Base-by-base conservation (phyloP, 75 land plant genomes). In the Cupressus sempervirens region DNA sequence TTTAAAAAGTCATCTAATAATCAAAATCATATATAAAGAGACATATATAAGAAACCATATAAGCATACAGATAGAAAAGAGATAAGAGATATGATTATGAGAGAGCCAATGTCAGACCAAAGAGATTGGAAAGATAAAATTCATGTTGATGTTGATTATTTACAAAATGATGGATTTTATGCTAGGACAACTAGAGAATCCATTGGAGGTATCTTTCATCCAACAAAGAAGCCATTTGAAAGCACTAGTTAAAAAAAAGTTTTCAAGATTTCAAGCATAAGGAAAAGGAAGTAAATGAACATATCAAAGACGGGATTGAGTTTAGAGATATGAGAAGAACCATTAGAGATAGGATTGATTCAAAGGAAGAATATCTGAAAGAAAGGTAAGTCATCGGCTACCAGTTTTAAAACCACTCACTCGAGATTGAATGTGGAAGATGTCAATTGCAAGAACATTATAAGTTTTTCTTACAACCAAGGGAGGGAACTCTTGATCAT, bases 281-380 rank as follows among this genome's bases (percentile, higher is more conserved):
- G 74, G 74, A 32, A 72, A 72, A 72, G 11, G 32, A 72, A 32
- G 35, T 16, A 72, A 12, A 72, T 72, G 15, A 72, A 30, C 74
- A 14, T 35, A 29, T 72, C n/a, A 72, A 72, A 72, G 74, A 14
- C 20, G n/a, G 81, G 26, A 15, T 41, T 40, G 43, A 40, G 41
- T 14, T 9, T 40, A 38, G 29, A 43, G 81, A 43, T 43, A 79
- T 36, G 81, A 38, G 46, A 13, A 79, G 40, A 23, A 38, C 43
- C 40, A 8, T 79, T 18, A 52, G 29, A 30, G 36, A 81, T 10
- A 52, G 83, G 34, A 23, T 50, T 26, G 32, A 32, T 30, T 53
- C 83, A 48, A 82, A 4, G 32, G 62, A 35, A 82, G 83, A 50
- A 53, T n/a, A n/a, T n/a, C n/a, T n/a, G n/a, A n/a, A n/a, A n/a